These are phyloP conservation scores for Saturnispora diversa DNA, from an alignment of 805 yeast genomes.

Conservation along the genomic window DNA sequence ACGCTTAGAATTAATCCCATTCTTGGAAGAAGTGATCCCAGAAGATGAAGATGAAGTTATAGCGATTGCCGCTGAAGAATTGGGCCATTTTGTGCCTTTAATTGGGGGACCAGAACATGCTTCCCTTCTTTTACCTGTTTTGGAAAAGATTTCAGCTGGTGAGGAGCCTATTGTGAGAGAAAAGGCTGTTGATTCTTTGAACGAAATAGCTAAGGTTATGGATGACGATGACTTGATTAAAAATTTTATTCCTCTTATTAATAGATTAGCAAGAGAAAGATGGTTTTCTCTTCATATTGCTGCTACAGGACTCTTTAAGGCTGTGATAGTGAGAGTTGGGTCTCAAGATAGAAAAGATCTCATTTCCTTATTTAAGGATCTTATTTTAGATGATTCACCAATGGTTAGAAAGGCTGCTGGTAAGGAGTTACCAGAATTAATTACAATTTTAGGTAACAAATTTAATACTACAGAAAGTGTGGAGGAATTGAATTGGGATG, in stretches of 20 bases:
- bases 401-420: constrained; percentile 98
- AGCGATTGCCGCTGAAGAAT: constrained; percentile 84
- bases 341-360: constrained; percentile 50
- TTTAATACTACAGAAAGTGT: constrained; percentile 35
- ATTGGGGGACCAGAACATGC: constrained; percentile 77
- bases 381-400: constrained; percentile 88
- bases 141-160: constrained; percentile 79
- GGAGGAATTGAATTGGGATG: constrained; percentile 62
- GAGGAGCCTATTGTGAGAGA: constrained; percentile 97
- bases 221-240: constrained; percentile 54
- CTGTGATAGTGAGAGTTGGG: constrained; percentile 54
- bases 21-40: constrained; percentile 78
- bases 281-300: constrained; percentile 95
- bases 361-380: constrained; percentile 56
- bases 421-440: constrained; percentile 64
- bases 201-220: constrained; percentile 57
- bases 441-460: constrained; percentile 41
- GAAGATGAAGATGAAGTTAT: constrained; percentile 99
- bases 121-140: constrained; percentile 51
- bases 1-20: constrained; percentile 80
- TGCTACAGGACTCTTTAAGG: constrained; percentile 77
- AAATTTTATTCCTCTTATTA: constrained; percentile 67
- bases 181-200: constrained; percentile 81
- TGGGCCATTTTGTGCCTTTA: constrained; percentile 79
- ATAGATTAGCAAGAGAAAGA: constrained; percentile 72